Conservation (phyloP, 1,284 basidiomycete species). For the Fomes fomentarius region DNA sequence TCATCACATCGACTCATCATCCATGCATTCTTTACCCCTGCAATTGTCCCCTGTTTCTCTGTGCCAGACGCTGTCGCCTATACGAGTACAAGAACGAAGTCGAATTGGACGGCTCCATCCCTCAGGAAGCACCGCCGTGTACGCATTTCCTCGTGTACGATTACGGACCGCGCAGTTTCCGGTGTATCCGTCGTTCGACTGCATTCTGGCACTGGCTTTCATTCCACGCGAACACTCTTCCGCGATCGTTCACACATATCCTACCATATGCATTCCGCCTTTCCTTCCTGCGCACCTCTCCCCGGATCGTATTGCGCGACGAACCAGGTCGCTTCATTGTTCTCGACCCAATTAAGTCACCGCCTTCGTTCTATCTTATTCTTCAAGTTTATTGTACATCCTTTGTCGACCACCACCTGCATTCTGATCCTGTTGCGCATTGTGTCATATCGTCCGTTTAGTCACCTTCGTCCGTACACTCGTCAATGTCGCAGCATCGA, state of each 20-base stretch:
- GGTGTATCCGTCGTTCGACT: slow-evolving; percentile 34
- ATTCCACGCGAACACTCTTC: slow-evolving; percentile 18
- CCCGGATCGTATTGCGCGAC: slow-evolving; percentile 46
- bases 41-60: slow-evolving; percentile 45
- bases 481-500: slow-evolving; percentile 55
- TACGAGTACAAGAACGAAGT: slow-evolving; percentile 29
- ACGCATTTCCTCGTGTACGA: slow-evolving; percentile 37
- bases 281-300: slow-evolving; percentile 41
- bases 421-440: slow-evolving; percentile 37
- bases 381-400: slow-evolving; percentile 67
- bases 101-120: slow-evolving; percentile 25
- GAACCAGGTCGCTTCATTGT: slow-evolving; percentile 39
- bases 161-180: slow-evolving; percentile 42
- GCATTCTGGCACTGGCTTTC: slow-evolving; percentile 16
- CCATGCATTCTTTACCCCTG: slow-evolving; percentile 72
- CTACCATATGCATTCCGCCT: slow-evolving; percentile 53
- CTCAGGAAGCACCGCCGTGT: slow-evolving; percentile 26
- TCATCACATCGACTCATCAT: slow-evolving; percentile 53
- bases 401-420: slow-evolving; percentile 31
- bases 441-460: slow-evolving; percentile 38
- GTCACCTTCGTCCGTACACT: slow-evolving; percentile 31
- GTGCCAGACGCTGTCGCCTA: slow-evolving; percentile 33
- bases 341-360: slow-evolving; percentile 28
- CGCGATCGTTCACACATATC: slow-evolving; percentile 50
- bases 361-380: slow-evolving; percentile 64